These are phyloP conservation scores for Auriscalpium vulgare DNA, from an alignment of 768 basidiomycete genomes.

Conservation along the genomic window DNA sequence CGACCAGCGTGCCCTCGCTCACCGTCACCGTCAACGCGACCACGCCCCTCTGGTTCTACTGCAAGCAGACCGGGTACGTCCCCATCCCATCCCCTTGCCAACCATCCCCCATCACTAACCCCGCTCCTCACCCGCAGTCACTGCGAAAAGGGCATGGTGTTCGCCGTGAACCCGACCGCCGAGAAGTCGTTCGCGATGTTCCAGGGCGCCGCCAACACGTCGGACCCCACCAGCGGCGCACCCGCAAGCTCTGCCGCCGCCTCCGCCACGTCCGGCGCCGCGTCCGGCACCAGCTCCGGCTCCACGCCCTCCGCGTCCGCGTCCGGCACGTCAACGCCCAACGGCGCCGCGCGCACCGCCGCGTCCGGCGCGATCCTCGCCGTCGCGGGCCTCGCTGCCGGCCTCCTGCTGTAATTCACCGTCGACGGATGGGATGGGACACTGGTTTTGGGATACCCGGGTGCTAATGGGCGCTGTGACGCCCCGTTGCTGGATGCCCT, in stretches of 20 bases:
- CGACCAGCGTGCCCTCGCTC: slow-evolving; percentile 2
- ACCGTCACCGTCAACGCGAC: slow-evolving; percentile 15
- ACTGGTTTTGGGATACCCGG: background rate
- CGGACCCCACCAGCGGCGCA: background rate
- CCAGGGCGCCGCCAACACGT: slow-evolving; percentile 14
- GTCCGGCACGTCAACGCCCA: background rate
- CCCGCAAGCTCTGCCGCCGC: background rate
- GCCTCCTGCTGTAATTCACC: slow-evolving; percentile 7
- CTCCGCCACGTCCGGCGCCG: background rate
- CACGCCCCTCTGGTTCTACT: slow-evolving; percentile 26
- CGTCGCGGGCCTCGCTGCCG: slow-evolving; percentile 9
- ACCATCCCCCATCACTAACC: background rate
- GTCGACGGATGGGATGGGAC: too few relatives aligned
- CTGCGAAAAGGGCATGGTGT: slow-evolving; percentile 24
- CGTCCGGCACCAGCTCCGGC: background rate
- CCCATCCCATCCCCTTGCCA: slow-evolving; percentile 5
- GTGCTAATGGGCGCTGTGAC: background rate
- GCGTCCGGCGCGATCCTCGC: slow-evolving; percentile 8
- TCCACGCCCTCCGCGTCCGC: background rate
- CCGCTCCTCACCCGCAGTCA: slow-evolving; percentile 9
- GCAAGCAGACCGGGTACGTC: slow-evolving; percentile 19
- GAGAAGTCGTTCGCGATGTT: slow-evolving; percentile 19
- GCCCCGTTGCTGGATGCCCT: background rate
- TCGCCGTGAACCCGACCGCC: slow-evolving; percentile 22
- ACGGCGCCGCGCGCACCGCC: background rate